Percentiles rank a stretch among this genome's conserved stretches.
Conservation (phyloP, 306 rosid species). For the Lupinus albus region DNA sequence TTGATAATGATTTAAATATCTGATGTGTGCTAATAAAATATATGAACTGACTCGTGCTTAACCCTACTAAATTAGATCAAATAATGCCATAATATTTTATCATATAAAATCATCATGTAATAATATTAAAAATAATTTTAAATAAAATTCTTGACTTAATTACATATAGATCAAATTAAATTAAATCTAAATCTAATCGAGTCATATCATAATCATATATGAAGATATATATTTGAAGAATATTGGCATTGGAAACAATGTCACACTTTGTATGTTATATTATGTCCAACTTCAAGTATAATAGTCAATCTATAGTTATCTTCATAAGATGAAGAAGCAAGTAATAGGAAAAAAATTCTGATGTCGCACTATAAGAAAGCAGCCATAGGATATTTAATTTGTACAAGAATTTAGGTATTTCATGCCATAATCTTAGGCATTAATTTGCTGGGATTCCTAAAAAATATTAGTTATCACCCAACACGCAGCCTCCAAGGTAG, state of each 20-base stretch:
- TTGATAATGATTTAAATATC: no score
- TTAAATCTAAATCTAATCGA: no score
- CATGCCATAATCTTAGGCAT: conserved; percentile 34
- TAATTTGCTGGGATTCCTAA: conserved; percentile 15
- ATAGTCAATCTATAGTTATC: conserved; percentile 6
- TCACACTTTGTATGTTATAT: neutral
- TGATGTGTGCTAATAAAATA: no score
- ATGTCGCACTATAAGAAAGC: neutral
- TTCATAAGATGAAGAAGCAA: neutral
- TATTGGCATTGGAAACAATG: neutral
- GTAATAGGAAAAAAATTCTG: neutral
- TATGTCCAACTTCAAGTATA: neutral
- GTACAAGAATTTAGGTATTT: neutral
- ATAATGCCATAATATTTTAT: no score
- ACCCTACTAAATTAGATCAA: no score
- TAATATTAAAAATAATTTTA: no score
- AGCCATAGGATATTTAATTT: neutral
- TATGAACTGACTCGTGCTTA: no score
- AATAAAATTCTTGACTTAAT: no score
- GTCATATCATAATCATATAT: no score
- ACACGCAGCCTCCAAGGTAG: conserved; percentile 15
- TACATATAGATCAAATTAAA: no score
- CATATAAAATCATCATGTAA: no score
- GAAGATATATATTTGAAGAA: no score
- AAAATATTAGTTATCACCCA: neutral